Base-by-base conservation (phyloP, 2,329 filamentous ascomycete genomes). In the Fusarium sp. region DNA sequence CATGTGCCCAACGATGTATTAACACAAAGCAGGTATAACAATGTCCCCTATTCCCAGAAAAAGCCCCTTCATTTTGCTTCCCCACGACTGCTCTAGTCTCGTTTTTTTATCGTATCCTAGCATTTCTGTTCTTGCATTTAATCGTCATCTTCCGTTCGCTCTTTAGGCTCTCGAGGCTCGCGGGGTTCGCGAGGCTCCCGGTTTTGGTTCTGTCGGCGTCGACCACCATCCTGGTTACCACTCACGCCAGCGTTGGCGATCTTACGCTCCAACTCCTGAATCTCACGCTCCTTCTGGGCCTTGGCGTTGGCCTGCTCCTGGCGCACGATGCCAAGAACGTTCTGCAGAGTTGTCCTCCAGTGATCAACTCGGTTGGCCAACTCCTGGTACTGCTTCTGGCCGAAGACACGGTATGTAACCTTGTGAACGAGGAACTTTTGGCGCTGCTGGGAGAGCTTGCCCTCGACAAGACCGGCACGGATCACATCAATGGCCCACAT, bases 401-500 rank as follows among this genome's bases (percentile, higher is more conserved):
- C 93, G 78, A 99, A 99, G 57, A 98, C 94, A 68, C 96, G 91
- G 87, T 98, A 98, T 65, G 94, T 97, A 76, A 93, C 93, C 79
- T 96, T 90, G 86, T 99, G 96, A 68, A 99, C 93, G 56, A 98
- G 87, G 87, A 99, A 98, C 69, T 95, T 92, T 79, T 93, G 89
- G 80, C 93, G 94, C 79, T 95, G 88, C 84, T 99, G 96, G 63
- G 92, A 96, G 74, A 99, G 89, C 84, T 97, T 97, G 79, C 96
- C 96, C 85, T 99, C 96, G 55, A 99, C 93, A 40, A 99, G 89
- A 34, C 94, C 94, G 49, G 94, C 93, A 73, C 96, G 93, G 82
- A 99, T 98, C 74, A 97, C 94, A 80, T 99, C 96, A 77, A 99
- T 99, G 73, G 97, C 93, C 96, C 96, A 99, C 87, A 95, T 92